Evolutionary conservation across 75 land plant genomes (phyloP), one percentile per base, ranked within the genome.

Genomic region (Larix kaempferi): DNA sequence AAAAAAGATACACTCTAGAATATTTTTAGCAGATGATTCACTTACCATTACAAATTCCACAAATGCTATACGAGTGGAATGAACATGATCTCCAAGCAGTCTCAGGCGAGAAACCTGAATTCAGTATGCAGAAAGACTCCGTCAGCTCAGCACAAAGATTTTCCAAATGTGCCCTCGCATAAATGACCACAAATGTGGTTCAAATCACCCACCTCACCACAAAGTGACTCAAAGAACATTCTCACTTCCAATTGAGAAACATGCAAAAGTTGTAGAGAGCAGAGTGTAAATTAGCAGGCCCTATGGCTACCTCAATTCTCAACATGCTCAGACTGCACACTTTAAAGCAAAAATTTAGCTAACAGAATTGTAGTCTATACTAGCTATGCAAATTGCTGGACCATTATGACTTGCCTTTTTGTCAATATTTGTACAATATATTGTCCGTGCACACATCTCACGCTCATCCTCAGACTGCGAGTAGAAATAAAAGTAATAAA

Each of bases 391-490:
- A 44, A 44, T 44, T 1, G 8, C 52, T 44, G 52, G 10, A 44
- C 52, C 52, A 44, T 44, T 44, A 26, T 2, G 76, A 27, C 44
- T 7, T 74, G 88, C 97, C 92, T 92, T 94, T 78, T 88, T 94
- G 59, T 94, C 97, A 84, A 94, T 92, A 76, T 94, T 94, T 78
- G 97, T 88, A 80, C 97, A 94, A 54, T 94, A 94, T 27, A 94
- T 88, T 69, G 96, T 94, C 59, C 94, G 90, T 39, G 94, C 90
- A 74, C 97, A 94, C 94, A 92, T 90, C 75, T 91, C 90, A 16
- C 97, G 86, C 66, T 94, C 94, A 87, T 94, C 94, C 66, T 89
- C 94, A 76, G 89, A 84, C 96, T 94, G 74, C 39, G 64, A 41
- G 62, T 6, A 80, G 76, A 21, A 62, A 10, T 56, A n/a, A 64